Percentiles rank a stretch among this genome's conserved stretches.
These are phyloP conservation scores for Xylaria sp. DNA, from an alignment of 2,329 filamentous ascomycete genomes.

Conservation along the genomic window DNA sequence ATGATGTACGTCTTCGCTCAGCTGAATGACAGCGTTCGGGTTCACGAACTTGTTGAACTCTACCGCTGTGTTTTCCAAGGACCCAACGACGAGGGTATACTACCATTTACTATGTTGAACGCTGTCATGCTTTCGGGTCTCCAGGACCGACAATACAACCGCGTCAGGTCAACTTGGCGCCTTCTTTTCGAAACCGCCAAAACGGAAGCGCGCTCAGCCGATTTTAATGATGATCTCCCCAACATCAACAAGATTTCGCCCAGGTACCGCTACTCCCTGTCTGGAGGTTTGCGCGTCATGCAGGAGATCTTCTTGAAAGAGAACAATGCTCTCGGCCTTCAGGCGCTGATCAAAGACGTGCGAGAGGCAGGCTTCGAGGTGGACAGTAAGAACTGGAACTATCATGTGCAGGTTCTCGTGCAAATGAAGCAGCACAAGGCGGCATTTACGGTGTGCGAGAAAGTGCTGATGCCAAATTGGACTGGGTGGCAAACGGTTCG, in stretches of 20 bases:
- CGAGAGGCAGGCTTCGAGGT: conserved; percentile 75
- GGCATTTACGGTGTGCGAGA: conserved; percentile 81
- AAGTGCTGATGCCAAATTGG: conserved; percentile 81
- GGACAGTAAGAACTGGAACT: conserved; percentile 84
- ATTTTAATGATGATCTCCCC: conserved; percentile 38
- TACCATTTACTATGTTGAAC: conserved; percentile 67
- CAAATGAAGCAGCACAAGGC: conserved; percentile 67
- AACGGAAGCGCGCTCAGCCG: conserved; percentile 53
- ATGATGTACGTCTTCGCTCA: conserved; percentile 56
- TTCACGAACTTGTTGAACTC: conserved; percentile 65
- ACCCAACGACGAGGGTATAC: conserved; percentile 49
- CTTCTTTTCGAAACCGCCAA: conserved; percentile 66
- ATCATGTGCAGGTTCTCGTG: conserved; percentile 75
- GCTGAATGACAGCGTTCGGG: conserved; percentile 63
- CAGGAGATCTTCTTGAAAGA: conserved; percentile 57
- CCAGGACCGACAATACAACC: conserved; percentile 65
- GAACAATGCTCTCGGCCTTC: conserved; percentile 59
- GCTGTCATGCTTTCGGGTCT: conserved; percentile 76
- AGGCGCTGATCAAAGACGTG: conserved; percentile 65
- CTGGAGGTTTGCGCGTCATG: conserved; percentile 62
- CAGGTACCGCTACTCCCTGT: conserved; percentile 64
- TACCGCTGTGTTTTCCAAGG: conserved; percentile 59
- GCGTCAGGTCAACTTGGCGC: conserved; percentile 75
- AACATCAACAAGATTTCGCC: conserved; percentile 58
- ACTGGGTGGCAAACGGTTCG: conserved; percentile 71